A percentile compares a stretch with the other conserved stretches of the same genome.
phyloP scores from a whole-genome alignment of 2,329 filamentous ascomycete species.

The Curvularia sp. region DNA sequence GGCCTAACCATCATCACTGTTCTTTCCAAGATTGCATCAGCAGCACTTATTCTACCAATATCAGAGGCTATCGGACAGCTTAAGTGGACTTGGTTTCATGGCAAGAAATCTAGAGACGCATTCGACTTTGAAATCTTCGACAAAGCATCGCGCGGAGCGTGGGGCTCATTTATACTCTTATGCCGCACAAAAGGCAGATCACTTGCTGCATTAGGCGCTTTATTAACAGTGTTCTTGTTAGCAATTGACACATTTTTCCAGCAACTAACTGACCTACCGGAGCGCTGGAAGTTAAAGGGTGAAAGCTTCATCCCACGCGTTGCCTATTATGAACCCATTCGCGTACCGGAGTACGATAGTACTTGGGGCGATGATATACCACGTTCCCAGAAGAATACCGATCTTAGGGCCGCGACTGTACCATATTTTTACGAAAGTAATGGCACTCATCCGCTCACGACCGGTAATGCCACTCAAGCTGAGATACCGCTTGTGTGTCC shows the following conservation, averaged over 20 bases:
- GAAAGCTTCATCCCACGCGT: constrained; percentile 26
- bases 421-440: constrained; percentile 31
- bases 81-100: constrained; percentile 39
- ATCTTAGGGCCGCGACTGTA: too few relatives aligned
- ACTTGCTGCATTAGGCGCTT: constrained; percentile 18
- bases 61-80: constrained; percentile 38
- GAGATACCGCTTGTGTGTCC: constrained; percentile 38
- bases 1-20: too few relatives aligned
- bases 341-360: not conserved
- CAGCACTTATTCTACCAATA: constrained; percentile 31
- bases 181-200: constrained; percentile 26
- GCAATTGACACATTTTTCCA: constrained; percentile 41
- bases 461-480: constrained; percentile 27
- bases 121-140: constrained; percentile 47
- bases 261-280: constrained; percentile 35
- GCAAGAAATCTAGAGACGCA: too few relatives aligned
- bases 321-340: constrained; percentile 10
- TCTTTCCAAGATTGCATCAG: constrained; percentile 32
- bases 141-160: constrained; percentile 27
- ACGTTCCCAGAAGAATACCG: not conserved
- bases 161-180: constrained; percentile 21
- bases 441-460: constrained; percentile 22
- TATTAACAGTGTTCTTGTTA: constrained; percentile 15
- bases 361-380: constrained; percentile 15
- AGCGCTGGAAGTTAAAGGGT: constrained; percentile 19